A percentile compares a stretch with the other conserved stretches of the same genome.
phyloP scores from a whole-genome alignment of 139 green algal genomes.

The Coelastrella sp. region DNA sequence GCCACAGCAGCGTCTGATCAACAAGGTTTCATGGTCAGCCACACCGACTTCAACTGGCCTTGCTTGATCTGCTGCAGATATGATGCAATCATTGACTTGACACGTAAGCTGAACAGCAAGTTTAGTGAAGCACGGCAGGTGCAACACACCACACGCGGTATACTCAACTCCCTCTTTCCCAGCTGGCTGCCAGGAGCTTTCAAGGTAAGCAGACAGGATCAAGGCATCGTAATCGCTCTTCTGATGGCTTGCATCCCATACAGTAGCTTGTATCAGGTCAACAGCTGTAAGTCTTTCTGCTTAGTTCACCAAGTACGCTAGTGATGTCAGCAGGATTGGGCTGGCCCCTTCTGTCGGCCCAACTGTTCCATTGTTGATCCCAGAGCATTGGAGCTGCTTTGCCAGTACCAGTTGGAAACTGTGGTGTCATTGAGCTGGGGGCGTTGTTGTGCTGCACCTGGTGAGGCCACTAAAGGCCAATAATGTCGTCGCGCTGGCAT shows the following conservation, averaged over 20 bases:
- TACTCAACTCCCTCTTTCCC: slow-evolving; percentile 86
- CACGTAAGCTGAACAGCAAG: slow-evolving; percentile 78
- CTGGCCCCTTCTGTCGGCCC: no score
- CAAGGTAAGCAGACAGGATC: slow-evolving; percentile 50
- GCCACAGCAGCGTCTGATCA: no score
- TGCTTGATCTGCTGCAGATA: slow-evolving; percentile 66
- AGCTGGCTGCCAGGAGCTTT: slow-evolving; percentile 85
- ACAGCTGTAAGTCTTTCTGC: no score
- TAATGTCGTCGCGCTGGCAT: not conserved
- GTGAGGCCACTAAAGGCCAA: not conserved
- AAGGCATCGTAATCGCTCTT: no score
- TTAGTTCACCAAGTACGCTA: no score
- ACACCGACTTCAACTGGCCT: not conserved
- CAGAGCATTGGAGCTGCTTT: no score
- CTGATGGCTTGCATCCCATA: no score
- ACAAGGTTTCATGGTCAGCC: no score
- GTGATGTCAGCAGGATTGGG: no score
- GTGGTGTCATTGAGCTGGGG: not conserved
- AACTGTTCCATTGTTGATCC: no score
- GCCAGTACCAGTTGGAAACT: not conserved
- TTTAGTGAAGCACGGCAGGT: slow-evolving; percentile 61
- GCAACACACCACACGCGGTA: slow-evolving; percentile 71
- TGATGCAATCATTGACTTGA: slow-evolving; percentile 89
- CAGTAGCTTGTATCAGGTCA: not conserved
- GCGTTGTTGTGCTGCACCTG: slow-evolving; percentile 8